Base-by-base conservation (phyloP, 306 rosid genomes). In the Pyrus pyrifolia region DNA sequence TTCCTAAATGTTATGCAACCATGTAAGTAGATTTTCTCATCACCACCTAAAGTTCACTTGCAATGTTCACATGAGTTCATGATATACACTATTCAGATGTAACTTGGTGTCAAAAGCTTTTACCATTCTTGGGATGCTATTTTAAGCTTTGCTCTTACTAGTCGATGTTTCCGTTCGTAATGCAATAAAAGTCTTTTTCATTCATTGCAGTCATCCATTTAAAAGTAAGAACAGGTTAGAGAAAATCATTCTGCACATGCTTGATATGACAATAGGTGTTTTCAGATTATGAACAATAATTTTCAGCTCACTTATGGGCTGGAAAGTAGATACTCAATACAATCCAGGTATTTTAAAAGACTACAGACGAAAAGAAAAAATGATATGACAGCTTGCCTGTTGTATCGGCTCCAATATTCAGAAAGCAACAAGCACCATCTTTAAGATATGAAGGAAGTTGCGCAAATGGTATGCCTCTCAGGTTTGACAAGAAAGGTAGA, bases 401-500 rank as follows among this genome's bases (percentile, higher is more conserved):
- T 71, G 78, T 74, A 73, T 65, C 33, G 57, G 90, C 86, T 81
- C 97, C 96, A 74, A 86, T 76, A 78, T 93, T 89, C 70, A 91
- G 83, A 86, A 91, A 91, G 93, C 97, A 93, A 78, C 85, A 86
- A 64, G 87, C 91, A 42, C 91, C 97, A 46, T 85, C 85, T 88
- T 83, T 85, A 75, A 87, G 80, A 90, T 93, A 93, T 64, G 93
- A 83, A 62, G 97, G 97, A 71, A 93, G 93, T 83, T 90, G 82
- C 35, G 65, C 73, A 59, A 87, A 57, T 23, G 98, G 88, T 86
- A 91, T 86, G 76, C 96, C 98, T 86, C 85, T 93, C 88, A 88
- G 25, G 72, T 87, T 85, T 52, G 93, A 88, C 70, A 93, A 88
- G 21, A 90, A 74, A 67, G 98, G 98, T 57, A 93, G 89, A 73